These are phyloP conservation scores for Salvia splendens DNA, from an alignment of 257 asterid genomes.

Conservation along the genomic window DNA sequence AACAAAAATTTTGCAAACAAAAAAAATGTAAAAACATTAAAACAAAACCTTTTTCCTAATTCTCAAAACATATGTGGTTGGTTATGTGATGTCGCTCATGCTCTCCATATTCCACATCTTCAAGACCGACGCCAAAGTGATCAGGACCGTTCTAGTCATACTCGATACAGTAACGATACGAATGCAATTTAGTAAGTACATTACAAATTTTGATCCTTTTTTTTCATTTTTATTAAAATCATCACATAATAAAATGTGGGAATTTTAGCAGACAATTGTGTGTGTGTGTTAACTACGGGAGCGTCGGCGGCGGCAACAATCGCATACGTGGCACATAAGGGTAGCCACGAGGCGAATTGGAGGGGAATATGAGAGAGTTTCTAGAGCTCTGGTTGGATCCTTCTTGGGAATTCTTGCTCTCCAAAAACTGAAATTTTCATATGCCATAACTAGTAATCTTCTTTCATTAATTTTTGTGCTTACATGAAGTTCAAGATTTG, in stretches of 20 bases:
- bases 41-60: too few relatives aligned
- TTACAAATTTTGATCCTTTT: too few relatives aligned
- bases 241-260: not conserved
- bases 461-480: not conserved
- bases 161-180: constrained; percentile 53
- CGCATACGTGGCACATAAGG: constrained; percentile 65
- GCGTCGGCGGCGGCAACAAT: constrained; percentile 83
- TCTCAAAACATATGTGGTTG: too few relatives aligned
- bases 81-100: constrained; percentile 63
- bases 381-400: constrained; percentile 79
- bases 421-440: constrained; percentile 35
- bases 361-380: constrained; percentile 58
- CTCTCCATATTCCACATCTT: constrained; percentile 70
- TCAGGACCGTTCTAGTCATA: constrained; percentile 55
- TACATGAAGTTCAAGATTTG: not conserved
- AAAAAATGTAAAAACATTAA: too few relatives aligned
- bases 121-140: constrained; percentile 50
- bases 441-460: not conserved
- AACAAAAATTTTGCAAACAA: too few relatives aligned
- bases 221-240: too few relatives aligned
- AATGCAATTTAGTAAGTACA: too few relatives aligned
- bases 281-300: constrained; percentile 60
- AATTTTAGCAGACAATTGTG: constrained; percentile 48
- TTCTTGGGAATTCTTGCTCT: constrained; percentile 57
- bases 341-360: constrained; percentile 57